Conservation (phyloP, 2,329 filamentous ascomycete species). For the Colletotrichum caudatum region DNA sequence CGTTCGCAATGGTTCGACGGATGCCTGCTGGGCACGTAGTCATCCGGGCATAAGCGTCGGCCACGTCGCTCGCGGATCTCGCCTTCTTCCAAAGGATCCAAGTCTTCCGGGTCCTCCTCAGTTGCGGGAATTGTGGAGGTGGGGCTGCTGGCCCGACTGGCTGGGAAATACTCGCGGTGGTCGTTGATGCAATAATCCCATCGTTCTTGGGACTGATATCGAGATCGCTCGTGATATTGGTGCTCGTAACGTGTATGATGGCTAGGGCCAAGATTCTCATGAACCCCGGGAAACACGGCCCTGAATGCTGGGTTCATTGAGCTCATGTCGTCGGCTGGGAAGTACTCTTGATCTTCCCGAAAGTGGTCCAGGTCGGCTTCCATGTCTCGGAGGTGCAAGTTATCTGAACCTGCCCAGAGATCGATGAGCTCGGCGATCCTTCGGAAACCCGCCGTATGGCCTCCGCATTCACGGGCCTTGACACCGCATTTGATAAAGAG, state of each 20-base stretch:
- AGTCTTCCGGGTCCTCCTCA: conserved; percentile 28
- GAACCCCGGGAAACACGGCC: conserved; percentile 22
- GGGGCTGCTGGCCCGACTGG: conserved; percentile 33
- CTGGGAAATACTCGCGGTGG: conserved; percentile 30
- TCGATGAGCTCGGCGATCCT: conserved; percentile 71
- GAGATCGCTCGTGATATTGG: conserved; percentile 21
- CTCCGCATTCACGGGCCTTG: conserved; percentile 65
- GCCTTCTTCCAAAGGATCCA: conserved; percentile 33
- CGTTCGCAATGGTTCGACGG: conserved; percentile 33
- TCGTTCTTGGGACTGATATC: conserved; percentile 26
- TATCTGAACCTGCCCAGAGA: conserved; percentile 68
- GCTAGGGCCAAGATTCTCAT: conserved; percentile 33
- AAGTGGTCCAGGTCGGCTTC: conserved; percentile 72
- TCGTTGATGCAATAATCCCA: conserved; percentile 42
- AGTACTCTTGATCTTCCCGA: conserved; percentile 48
- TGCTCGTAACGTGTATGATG: conserved; percentile 32
- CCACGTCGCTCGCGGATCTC: conserved; percentile 38
- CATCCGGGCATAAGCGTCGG: conserved; percentile 18
- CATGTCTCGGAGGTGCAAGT: conserved; percentile 68
- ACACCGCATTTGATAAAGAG: conserved; percentile 73
- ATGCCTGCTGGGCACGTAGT: conserved; percentile 23
- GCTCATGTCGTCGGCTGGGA: conserved; percentile 32
- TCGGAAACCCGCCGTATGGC: conserved; percentile 71
- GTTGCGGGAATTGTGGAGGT: conserved; percentile 28
- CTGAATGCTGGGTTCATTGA: conserved; percentile 17